These are phyloP conservation scores for Aspergillus sp. DNA, from an alignment of 2,329 filamentous ascomycete species.

Conservation along the genomic window DNA sequence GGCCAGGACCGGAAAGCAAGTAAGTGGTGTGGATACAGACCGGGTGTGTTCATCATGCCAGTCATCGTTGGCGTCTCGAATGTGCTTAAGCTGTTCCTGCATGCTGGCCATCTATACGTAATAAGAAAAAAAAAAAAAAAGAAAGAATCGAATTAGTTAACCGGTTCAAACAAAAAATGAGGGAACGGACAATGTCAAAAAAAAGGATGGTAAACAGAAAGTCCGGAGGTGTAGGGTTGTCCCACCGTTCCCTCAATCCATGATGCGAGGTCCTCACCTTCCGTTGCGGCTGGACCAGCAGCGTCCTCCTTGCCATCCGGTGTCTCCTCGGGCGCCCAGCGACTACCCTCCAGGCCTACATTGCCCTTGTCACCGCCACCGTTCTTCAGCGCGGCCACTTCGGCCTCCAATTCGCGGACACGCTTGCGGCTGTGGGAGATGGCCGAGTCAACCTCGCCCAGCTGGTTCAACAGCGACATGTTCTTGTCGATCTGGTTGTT, in stretches of 20 bases:
- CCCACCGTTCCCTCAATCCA: constrained; percentile 43
- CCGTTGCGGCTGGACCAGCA: constrained; percentile 28
- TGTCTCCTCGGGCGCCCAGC: constrained; percentile 33
- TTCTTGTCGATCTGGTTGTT: constrained; percentile 36
- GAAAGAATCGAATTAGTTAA: constrained; percentile 14
- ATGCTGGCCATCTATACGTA: constrained; percentile 39
- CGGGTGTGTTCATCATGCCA: constrained; percentile 38
- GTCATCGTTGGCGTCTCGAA: constrained; percentile 38
- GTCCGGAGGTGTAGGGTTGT: constrained; percentile 26
- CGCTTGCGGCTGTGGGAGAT: constrained; percentile 30
- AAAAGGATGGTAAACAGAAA: constrained; percentile 25
- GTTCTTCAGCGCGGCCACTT: constrained; percentile 28
- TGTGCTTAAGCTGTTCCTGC: constrained; percentile 39
- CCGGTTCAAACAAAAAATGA: constrained; percentile 4
- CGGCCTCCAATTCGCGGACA: constrained; percentile 33
- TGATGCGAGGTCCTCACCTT: constrained; percentile 42
- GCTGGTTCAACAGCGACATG: constrained; percentile 31
- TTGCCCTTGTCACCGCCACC: constrained; percentile 20
- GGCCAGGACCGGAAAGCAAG: not conserved
- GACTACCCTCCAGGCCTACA: constrained; percentile 30
- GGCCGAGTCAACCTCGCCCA: constrained; percentile 31
- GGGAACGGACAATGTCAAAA: constrained; percentile 20
- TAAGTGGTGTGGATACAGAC: constrained; percentile 19
- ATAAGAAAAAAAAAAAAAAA: constrained; percentile 5
- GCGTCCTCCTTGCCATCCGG: constrained; percentile 20